Evolutionary conservation across 352 stramenopile genomes (phyloP), one percentile per base, ranked within the genome.

Genomic region (Phytophthora vignae): DNA sequence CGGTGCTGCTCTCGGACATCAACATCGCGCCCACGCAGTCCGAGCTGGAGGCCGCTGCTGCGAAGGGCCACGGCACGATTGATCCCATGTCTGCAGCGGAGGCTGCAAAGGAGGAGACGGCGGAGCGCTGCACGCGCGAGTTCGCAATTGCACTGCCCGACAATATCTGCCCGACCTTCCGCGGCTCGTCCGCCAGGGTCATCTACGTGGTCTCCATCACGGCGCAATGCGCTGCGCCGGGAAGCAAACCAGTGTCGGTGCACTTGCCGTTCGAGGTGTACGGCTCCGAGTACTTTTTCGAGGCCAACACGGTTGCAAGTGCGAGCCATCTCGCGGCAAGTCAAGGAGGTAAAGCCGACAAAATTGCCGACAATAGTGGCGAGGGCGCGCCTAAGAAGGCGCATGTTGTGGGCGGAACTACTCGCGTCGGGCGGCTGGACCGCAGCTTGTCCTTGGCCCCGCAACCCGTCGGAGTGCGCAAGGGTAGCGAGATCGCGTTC

Each of bases 261-360:
- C 84, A 92, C 48, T 50, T 92, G 50, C 82, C 84, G 7, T 87
- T 92, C 46, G 84, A 92, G 6, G 77, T 90, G 17, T 90, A 90
- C 65, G 82, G 73, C 15, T 73, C 73, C 1, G 70, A 83, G 60
- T 90, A 84, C 42, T 79, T 74, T 4, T 92, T 92, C 57, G 69
- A 69, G 11, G 64, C 79, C 11, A 50, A 56, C n/a, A 75, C 79
- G 21, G 60, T 81, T n/a, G 74, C 74, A 29, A 80, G 69, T 36
- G 70, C 68, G n/a, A 78, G 33, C 53, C 53, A 85, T 0, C 12
- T 70, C 60, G 74, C 65, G 10, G 57, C 36, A 25, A 68, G 57
- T 73, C 55, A 69, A 10, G 29, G 31, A 10, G 29, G 25, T 19
- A 76, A 67, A 40, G 12, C 31, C 17, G 53, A 57, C 21, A 46